phyloP scores from a whole-genome alignment of 169 alveolate genomes.

The Amoebophrya sp. region DNA sequence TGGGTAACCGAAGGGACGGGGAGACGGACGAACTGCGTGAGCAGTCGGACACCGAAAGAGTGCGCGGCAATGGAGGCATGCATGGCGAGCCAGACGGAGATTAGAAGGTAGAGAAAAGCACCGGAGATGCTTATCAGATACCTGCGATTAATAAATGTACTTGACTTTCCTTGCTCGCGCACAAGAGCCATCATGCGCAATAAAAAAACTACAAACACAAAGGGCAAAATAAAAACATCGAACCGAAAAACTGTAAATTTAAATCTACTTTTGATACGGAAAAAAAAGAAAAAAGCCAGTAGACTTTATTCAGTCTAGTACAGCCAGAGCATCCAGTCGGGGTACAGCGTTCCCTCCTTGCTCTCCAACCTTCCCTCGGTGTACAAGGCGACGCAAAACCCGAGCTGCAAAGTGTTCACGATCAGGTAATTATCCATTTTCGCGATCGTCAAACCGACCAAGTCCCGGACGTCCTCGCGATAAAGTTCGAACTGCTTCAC shows the following conservation, averaged over 20 bases:
- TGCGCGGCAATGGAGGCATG: constrained; percentile 37
- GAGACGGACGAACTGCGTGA: constrained; percentile 32
- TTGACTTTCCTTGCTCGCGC: no score
- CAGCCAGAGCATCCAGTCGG: constrained; percentile 22
- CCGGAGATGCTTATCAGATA: not conserved
- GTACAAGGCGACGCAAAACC: constrained; percentile 26
- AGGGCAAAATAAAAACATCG: no score
- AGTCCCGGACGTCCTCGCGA: constrained; percentile 35
- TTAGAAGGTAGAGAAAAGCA: constrained; percentile 25
- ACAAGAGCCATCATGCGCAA: no score
- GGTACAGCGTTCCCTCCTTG: not conserved
- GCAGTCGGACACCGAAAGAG: constrained; percentile 24
- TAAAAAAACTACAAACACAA: no score
- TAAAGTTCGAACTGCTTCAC: constrained; percentile 46
- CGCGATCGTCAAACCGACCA: not conserved
- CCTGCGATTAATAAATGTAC: no score
- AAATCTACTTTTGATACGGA: no score
- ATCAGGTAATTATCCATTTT: constrained; percentile 34
- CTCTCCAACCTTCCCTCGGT: constrained; percentile 24
- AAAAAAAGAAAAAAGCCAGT: no score
- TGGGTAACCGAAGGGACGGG: not conserved
- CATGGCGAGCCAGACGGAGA: constrained; percentile 33
- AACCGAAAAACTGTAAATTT: no score
- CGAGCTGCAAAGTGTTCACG: constrained; percentile 25
- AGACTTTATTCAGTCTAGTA: no score